Evolutionary conservation across 805 yeast species (phyloP).

Genomic region (Sugiyamaella floridensis): DNA sequence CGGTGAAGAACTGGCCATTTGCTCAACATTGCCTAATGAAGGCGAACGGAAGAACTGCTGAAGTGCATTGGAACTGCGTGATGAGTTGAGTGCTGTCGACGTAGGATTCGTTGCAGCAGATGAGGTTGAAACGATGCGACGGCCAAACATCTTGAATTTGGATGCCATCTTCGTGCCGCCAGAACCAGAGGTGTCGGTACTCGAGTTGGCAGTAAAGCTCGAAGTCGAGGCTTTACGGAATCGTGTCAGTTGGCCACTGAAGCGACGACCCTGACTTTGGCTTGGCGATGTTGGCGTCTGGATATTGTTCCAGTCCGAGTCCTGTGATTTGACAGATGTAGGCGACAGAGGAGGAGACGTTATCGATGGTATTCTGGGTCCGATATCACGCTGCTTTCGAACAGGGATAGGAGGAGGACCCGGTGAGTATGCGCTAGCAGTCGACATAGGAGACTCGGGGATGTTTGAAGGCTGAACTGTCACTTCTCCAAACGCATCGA

Average conservation of each 20-base stretch:
- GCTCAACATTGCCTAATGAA: background rate
- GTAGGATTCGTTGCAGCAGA: slow-evolving; percentile 1
- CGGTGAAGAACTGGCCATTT: background rate
- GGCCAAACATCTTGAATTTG: slow-evolving; percentile 21
- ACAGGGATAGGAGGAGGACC: background rate
- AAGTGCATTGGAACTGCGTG: background rate
- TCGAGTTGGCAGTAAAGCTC: background rate
- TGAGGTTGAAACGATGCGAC: slow-evolving; percentile 3
- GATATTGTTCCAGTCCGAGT: background rate
- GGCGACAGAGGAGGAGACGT: background rate
- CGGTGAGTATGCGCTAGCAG: slow-evolving; percentile 15
- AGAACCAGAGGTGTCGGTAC: background rate
- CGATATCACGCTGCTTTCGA: slow-evolving; percentile 1
- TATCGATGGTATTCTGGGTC: background rate
- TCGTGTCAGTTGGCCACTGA: background rate
- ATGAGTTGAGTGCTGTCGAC: background rate
- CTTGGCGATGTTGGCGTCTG: background rate
- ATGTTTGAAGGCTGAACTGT: slow-evolving; percentile 1
- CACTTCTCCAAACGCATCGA: slow-evolving; percentile 26
- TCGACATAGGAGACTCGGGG: slow-evolving; percentile 11
- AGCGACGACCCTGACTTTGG: background rate
- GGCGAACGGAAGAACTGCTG: slow-evolving; percentile 1
- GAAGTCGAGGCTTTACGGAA: background rate
- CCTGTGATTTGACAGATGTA: background rate
- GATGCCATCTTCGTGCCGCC: slow-evolving; percentile 16